A percentile compares a stretch with the other conserved stretches of the same genome.
These are phyloP conservation scores for Hyaloscypha hepaticicola DNA, from an alignment of 495 filamentous ascomycete genomes.

Conservation along the genomic window DNA sequence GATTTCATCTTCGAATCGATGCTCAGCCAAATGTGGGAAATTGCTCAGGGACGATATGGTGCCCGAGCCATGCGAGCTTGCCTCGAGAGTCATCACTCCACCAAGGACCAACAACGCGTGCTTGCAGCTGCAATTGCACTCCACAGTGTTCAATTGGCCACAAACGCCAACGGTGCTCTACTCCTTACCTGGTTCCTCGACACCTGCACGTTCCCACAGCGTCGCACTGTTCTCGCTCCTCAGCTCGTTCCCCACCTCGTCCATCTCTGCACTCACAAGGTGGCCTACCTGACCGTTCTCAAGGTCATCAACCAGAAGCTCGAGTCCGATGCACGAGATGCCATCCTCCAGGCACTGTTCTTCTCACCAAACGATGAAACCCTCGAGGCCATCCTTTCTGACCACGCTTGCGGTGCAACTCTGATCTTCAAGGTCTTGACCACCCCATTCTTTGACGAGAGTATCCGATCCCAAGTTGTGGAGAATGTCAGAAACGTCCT, in stretches of 20 bases:
- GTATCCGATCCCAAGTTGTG: slow-evolving; percentile 79
- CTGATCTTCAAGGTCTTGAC: slow-evolving; percentile 98
- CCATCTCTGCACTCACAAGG: slow-evolving; percentile 97
- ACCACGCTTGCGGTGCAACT: slow-evolving; percentile 90
- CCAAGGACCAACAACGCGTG: slow-evolving; percentile 93
- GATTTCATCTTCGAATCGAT: slow-evolving; percentile 98
- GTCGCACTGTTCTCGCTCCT: slow-evolving; percentile 89
- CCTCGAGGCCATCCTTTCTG: slow-evolving; percentile 85
- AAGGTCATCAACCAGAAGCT: slow-evolving; percentile 99
- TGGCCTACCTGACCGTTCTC: slow-evolving; percentile 93
- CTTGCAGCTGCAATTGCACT: slow-evolving; percentile 92
- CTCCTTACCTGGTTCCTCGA: slow-evolving; percentile 97
- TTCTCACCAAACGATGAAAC: slow-evolving; percentile 87
- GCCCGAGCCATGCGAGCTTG: slow-evolving; percentile 96
- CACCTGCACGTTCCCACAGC: slow-evolving; percentile 92
- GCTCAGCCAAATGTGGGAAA: slow-evolving; percentile 92
- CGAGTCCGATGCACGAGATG: slow-evolving; percentile 90
- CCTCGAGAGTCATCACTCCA: slow-evolving; percentile 92
- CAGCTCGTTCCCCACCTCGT: slow-evolving; percentile 94
- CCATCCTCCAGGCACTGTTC: slow-evolving; percentile 88
- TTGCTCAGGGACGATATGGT: slow-evolving; percentile 90
- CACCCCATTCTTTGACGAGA: slow-evolving; percentile 96
- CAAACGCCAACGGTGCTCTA: slow-evolving; percentile 92
- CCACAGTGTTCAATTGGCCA: slow-evolving; percentile 94
- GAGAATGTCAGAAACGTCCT: slow-evolving; percentile 90